Percentiles rank a stretch among this genome's conserved stretches.
Evolutionary conservation across 345 rosid genomes (phyloP).

Genomic region (Citrus inodora): DNA sequence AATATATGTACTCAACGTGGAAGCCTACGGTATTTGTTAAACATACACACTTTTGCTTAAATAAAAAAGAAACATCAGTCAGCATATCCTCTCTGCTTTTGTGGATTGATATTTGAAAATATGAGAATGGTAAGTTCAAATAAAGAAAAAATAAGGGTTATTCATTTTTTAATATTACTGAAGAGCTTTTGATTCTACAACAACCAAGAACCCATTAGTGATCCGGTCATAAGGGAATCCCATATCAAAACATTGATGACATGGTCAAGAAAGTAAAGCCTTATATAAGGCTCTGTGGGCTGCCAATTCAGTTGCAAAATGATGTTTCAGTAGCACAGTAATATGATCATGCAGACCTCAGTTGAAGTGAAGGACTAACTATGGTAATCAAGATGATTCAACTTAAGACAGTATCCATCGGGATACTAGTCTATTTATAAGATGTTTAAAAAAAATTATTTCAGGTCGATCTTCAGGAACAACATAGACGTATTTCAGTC

Average conservation of each 20-base stretch:
- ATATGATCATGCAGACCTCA: neutral
- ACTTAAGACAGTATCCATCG: neutral
- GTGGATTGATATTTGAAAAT: neutral
- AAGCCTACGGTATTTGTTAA: neutral
- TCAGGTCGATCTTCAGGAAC: neutral
- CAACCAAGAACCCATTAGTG: neutral
- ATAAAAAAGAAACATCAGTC: neutral
- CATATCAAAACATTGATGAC: neutral
- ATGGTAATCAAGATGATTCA: neutral
- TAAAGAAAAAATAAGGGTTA: neutral
- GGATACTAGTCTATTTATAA: neutral
- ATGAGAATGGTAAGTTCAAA: neutral
- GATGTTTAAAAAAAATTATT: neutral
- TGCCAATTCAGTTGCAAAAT: neutral
- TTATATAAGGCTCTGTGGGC: neutral
- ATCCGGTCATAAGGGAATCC: neutral
- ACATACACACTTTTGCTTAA: neutral
- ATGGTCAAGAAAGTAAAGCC: neutral
- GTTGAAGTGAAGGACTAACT: neutral
- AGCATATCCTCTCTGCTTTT: neutral
- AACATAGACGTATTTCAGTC: neutral
- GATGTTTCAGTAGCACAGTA: neutral
- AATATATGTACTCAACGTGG: neutral
- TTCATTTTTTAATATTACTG: neutral
- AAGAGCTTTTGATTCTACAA: neutral